Evolutionary conservation across 768 basidiomycete genomes (phyloP).

Genomic region (Amyloporia xantha): DNA sequence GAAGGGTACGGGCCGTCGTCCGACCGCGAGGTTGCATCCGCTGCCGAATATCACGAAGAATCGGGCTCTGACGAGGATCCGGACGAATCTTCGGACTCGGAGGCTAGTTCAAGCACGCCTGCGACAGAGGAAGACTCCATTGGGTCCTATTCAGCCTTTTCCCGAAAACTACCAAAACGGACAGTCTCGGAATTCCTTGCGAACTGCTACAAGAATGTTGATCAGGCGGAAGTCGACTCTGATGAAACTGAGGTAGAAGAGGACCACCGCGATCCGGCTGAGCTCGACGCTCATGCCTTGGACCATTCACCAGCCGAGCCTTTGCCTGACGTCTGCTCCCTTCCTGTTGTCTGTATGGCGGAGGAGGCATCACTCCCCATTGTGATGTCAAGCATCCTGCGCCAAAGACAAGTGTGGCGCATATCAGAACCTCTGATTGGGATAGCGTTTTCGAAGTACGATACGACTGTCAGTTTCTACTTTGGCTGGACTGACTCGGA

Average conservation of each 20-base stretch:
- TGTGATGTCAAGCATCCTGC: neutral
- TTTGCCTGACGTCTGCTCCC: neutral
- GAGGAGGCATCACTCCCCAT: neutral
- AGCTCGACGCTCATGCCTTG: neutral
- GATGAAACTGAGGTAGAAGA: neutral
- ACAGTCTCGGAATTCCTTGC: no score
- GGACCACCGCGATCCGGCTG: neutral
- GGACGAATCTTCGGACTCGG: no score
- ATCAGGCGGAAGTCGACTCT: no score
- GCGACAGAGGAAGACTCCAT: no score
- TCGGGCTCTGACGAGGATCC: no score
- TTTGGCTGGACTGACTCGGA: neutral
- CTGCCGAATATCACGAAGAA: no score
- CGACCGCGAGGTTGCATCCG: no score
- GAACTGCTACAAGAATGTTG: no score
- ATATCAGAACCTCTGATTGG: neutral
- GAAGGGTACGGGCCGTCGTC: no score
- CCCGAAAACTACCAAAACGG: no score
- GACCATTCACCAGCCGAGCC: neutral
- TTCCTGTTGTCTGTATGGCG: neutral
- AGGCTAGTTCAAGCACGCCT: no score
- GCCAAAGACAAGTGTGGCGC: neutral
- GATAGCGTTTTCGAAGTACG: neutral
- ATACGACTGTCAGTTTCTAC: neutral
- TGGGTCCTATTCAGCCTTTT: no score